Conservation (phyloP, 2,329 filamentous ascomycete genomes). For the Fusarium sp. region DNA sequence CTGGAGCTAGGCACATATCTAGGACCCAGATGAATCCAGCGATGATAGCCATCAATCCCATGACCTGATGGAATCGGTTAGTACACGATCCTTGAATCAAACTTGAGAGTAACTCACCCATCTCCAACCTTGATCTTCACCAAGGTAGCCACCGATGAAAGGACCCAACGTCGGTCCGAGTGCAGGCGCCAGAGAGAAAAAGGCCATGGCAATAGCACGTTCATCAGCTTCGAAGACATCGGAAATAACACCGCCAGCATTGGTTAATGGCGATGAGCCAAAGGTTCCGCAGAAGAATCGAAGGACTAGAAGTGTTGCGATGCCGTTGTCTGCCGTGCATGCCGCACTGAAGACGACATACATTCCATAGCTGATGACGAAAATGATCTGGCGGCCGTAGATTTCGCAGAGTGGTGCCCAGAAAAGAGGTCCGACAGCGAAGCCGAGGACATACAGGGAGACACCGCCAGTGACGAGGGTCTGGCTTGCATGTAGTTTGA, state of each 20-base stretch:
- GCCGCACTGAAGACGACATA: constrained; percentile 72
- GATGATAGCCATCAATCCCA: constrained; percentile 70
- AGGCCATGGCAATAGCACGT: constrained; percentile 66
- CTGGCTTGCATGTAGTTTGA: constrained; percentile 61
- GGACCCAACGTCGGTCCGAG: constrained; percentile 70
- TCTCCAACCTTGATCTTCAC: constrained; percentile 68
- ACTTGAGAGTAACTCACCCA: constrained; percentile 50
- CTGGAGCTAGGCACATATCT: constrained; percentile 62
- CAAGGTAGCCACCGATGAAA: constrained; percentile 71
- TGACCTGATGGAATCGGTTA: constrained; percentile 54
- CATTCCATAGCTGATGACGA: constrained; percentile 66
- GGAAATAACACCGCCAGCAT: constrained; percentile 72
- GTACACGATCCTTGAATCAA: accelerated
- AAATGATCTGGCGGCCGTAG: constrained; percentile 69
- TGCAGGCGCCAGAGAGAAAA: constrained; percentile 72
- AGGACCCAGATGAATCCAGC: constrained; percentile 67
- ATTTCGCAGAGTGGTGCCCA: constrained; percentile 76
- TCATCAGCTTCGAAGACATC: constrained; percentile 68
- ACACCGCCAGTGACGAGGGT: constrained; percentile 71
- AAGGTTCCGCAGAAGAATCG: constrained; percentile 75
- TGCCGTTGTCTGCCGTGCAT: constrained; percentile 66
- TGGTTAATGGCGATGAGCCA: constrained; percentile 71
- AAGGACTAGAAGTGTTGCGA: constrained; percentile 70
- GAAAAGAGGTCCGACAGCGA: constrained; percentile 69
- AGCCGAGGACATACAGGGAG: constrained; percentile 72